Evolutionary conservation across 805 yeast species (phyloP), one percentile per base, ranked within the genome.

Genomic region (Hanseniaspora valbyensis): DNA sequence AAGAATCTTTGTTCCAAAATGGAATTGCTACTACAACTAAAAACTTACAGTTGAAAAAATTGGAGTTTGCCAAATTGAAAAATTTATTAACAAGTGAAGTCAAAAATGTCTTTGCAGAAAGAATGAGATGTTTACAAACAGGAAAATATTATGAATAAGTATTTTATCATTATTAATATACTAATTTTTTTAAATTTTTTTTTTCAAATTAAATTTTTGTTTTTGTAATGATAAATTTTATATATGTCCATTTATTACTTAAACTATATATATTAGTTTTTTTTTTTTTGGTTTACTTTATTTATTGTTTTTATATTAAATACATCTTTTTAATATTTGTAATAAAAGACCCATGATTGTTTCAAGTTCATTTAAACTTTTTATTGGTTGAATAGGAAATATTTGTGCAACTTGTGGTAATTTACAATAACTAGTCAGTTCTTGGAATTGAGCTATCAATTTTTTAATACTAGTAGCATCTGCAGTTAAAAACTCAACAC

Each of bases 341-440:
- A 44, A 9, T n/a, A 45, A 18, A 12, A 30, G 30, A 9, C 22
- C 12, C 7, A 34, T 10, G 2, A 45, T 39, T 2, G 3, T 4
- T 16, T 45, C 39, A 19, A 45, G 12, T 22, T 45, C 50, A 14
- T 16, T 14, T 16, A 45, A n/a, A 19, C 28, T 19, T 2, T 16
- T n/a, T 16, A 45, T 12, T 12, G 24, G 13, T 7, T 33, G 33
- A 4, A 45, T 22, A 36, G 24, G 33, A 24, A 18, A 45, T 8
- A 45, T 39, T 24, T 45, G 50, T 7, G 44, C 51, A 39, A 33
- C 25, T 9, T 16, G 18, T 14, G 51, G 51, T 10, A 48, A 28
- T n/a, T 33, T 48, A 8, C 34, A 40, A 29, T 48, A 48, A 21
- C 33, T 40, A 6, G 32, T 16, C 12, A 46, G 24, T 14, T 46